phyloP scores from a whole-genome alignment of 2,329 filamentous ascomycete species.

The Clarireedia monteithiana region DNA sequence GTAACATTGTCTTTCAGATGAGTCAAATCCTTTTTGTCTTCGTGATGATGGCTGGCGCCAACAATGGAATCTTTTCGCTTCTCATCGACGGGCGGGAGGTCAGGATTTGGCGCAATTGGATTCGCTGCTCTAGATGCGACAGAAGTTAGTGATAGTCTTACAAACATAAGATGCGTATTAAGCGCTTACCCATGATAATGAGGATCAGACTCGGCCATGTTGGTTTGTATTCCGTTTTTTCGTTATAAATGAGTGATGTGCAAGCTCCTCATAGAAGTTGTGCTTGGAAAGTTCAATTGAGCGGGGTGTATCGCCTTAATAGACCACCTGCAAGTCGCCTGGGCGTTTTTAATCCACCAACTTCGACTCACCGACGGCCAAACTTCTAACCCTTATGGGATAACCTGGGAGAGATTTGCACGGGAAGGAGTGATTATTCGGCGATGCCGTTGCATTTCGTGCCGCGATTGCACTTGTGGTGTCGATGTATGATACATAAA shows the following conservation, averaged over 20 bases:
- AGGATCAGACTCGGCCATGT: slow-evolving; percentile 1
- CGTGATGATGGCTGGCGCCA: not conserved
- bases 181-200: not conserved
- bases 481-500: not conserved
- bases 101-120: not conserved
- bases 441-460: not conserved
- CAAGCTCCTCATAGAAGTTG: not conserved
- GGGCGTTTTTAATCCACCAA: too few relatives aligned
- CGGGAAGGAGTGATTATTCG: not conserved
- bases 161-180: not conserved
- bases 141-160: not conserved
- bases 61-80: not conserved
- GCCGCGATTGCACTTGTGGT: too few relatives aligned
- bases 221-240: not conserved
- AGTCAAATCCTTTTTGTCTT: not conserved
- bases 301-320: too few relatives aligned
- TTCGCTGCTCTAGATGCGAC: not conserved
- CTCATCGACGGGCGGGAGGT: not conserved
- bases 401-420: too few relatives aligned
- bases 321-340: too few relatives aligned
- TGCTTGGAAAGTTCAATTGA: not conserved
- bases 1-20: not conserved
- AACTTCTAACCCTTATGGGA: too few relatives aligned
- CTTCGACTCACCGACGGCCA: too few relatives aligned
- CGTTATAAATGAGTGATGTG: not conserved